Percentiles rank a stretch among this genome's conserved stretches.
Evolutionary conservation across 192 early-diverging fungal species (phyloP).

Genomic region (Linnemannia schmuckeri): DNA sequence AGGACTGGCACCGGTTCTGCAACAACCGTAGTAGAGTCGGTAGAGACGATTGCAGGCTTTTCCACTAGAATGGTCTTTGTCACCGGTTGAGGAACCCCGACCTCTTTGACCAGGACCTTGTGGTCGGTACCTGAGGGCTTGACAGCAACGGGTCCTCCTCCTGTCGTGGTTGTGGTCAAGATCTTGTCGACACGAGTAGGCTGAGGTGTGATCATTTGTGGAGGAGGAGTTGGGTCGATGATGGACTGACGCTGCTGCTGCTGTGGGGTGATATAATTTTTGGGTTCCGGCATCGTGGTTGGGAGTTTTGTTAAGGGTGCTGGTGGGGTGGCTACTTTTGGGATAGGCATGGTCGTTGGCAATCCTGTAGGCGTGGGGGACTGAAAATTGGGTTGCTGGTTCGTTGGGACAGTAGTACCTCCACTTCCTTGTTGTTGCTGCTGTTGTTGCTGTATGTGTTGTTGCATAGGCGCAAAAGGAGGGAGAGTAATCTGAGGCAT

Average conservation of each 20-base stretch:
- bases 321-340: background rate
- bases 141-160: background rate
- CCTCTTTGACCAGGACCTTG: constrained; percentile 26
- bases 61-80: constrained; percentile 1
- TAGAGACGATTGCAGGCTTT: background rate
- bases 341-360: constrained; percentile 28
- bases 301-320: constrained; percentile 13
- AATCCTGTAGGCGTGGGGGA: background rate
- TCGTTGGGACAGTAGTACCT: background rate
- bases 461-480: constrained; percentile 52
- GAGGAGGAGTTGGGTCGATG: background rate
- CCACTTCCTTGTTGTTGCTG: background rate
- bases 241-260: constrained; percentile 2
- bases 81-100: background rate
- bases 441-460: constrained; percentile 34
- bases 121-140: constrained; percentile 1
- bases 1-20: constrained; percentile 13
- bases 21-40: background rate
- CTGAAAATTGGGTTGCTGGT: background rate
- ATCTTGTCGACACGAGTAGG: constrained; percentile 9
- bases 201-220: constrained; percentile 2
- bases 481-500: constrained; percentile 51
- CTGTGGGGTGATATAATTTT: constrained; percentile 23
- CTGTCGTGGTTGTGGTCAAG: background rate
- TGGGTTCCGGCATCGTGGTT: constrained; percentile 43